These are phyloP conservation scores for Vaccinium corymbosum DNA, from an alignment of 148 eudicot genomes.

Conservation along the genomic window DNA sequence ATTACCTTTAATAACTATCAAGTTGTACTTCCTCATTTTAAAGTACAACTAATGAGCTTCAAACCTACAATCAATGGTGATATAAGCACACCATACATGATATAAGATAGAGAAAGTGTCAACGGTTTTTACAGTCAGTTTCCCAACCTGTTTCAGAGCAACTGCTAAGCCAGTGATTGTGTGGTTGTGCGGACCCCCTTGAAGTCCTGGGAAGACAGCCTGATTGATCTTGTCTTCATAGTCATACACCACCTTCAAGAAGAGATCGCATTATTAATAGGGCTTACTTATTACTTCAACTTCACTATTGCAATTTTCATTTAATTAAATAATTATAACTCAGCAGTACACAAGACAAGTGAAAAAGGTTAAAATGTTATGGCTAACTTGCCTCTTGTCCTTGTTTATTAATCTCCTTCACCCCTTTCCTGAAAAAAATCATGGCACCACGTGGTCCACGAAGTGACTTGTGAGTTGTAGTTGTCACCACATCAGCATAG, in stretches of 20 bases:
- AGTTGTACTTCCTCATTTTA: neutral
- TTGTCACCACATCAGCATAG: conserved; percentile 58
- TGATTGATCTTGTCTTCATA: conserved; percentile 91
- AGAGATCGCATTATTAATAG: conserved; percentile 13
- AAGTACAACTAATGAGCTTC: neutral
- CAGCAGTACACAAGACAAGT: neutral
- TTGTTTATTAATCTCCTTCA: conserved; percentile 51
- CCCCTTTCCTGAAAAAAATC: conserved; percentile 63
- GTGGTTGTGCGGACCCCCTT: conserved; percentile 98
- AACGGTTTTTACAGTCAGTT: neutral
- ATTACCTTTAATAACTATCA: neutral
- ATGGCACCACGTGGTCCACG: conserved; percentile 71
- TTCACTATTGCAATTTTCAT: neutral
- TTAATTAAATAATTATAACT: neutral
- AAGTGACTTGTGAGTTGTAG: conserved; percentile 62
- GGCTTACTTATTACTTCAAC: neutral
- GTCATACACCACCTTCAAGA: conserved; percentile 80
- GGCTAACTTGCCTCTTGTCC: conserved; percentile 52
- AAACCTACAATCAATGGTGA: neutral
- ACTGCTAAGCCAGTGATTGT: conserved; percentile 94
- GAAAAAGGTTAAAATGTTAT: neutral
- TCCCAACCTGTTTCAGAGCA: conserved; percentile 81
- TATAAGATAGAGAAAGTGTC: neutral
- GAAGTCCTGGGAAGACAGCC: conserved; percentile 98
- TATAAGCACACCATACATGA: neutral